Base-by-base conservation (phyloP, 345 rosid species). In the Punica granatum region DNA sequence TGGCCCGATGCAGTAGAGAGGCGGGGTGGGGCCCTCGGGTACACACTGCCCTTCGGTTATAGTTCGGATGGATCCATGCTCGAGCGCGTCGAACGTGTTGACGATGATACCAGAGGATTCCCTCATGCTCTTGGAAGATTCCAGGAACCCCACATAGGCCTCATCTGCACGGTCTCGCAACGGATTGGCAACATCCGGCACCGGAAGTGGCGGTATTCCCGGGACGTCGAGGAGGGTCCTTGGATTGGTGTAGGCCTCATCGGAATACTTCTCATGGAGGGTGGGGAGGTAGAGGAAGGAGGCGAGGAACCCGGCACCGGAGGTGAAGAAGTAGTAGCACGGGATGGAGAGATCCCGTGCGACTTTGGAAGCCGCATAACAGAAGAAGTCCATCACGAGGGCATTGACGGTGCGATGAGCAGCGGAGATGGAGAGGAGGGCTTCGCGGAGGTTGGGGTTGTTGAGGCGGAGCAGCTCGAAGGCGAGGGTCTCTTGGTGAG, bases 41-140 rank as follows among this genome's bases (percentile, higher is more conserved):
- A 66, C 63, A 19, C 76, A 74, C 21, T 41, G 10, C 5, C 71
- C 76, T 25, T 82, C 83, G 46, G 66, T 49, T 33, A 86, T 71
- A 15, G 87, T 78, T 65, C 59, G 71, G 7, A 76, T 53, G 9
- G 77, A 72, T 61, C 76, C 70, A 15, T 72, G 39, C 69, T 90
- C 94, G 13, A 90, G 83, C 26, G 48, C 39, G 3, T 82, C 85
- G 66, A 83, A 90, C 1, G 89, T 80, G 78, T 90, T 88, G 0
- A 79, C 62, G 2, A 90, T 78, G 35, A 90, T 66, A 48, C 92
- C 92, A 1, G 77, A 71, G 0, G 84, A 74, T 16, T 66, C 73
- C 2, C 67, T 42, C 70, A 80, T 41, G 66, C 64, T 39, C 12
- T 1, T 67, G 21, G 77, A 43, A 4, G 58, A 11, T 0, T 71